Base-by-base conservation (phyloP, 2,329 filamentous ascomycete genomes). In the Cryphonectria japonica region DNA sequence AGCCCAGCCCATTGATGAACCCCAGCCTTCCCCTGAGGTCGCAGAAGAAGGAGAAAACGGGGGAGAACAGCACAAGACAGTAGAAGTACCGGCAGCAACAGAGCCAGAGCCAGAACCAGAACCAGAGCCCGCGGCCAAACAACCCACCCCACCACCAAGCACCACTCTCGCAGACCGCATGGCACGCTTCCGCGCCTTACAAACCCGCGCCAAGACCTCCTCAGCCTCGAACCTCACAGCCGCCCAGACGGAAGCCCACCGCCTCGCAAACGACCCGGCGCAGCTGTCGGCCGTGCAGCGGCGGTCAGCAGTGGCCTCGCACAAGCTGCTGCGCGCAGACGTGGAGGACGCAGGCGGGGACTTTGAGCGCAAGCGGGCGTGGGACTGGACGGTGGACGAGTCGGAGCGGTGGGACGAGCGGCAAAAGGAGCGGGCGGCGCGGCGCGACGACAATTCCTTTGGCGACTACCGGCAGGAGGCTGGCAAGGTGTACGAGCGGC, bases 341-440 rank as follows among this genome's bases (percentile, higher is more conserved):
- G 91, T 94, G 1, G 93, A 95, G 80, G 93, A 93, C 26, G 85
- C 87, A 0, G 94, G 94, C 46, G 94, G 93, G 69, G 96, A 98
- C 80, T 99, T 98, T 78, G 96, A 99, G 85, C 93, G 96, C 75
- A 98, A 98, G 83, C 91, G 96, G 57, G 96, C 96, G 1, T 99
- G 96, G 96, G 96, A 98, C 83, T 99, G 96, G 93, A 99, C 96
- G 0, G 85, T 95, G 8, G 96, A 99, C 74, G 96, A 99, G 83
- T 93, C 90, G 76, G 96, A 98, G 83, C 89, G 88, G 75, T 99
- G 96, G 96, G 96, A 99, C 81, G 92, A 91, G 83, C 91, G 95
- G 43, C 84, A 97, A 80, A 93, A 92, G 78, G 97, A 97, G 86
- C 97, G 94, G 83, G 89, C 89, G 71, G 88, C 89, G 26, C 92